Base-by-base conservation (phyloP, 2,329 filamentous ascomycete species). In the Diplodia scrobiculata region DNA sequence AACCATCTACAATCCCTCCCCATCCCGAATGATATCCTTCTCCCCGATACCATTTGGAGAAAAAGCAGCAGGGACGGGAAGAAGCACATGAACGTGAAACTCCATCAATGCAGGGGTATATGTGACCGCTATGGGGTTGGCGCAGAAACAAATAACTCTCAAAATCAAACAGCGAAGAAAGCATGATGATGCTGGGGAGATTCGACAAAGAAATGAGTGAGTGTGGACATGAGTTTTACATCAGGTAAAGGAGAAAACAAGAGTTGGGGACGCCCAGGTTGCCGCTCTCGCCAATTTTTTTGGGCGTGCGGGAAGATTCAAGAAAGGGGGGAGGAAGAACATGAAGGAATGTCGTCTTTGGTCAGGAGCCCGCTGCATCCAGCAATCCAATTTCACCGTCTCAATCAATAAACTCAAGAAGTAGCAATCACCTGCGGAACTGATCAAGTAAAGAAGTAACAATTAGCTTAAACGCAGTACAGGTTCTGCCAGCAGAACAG, bases 21-120 rank as follows among this genome's bases (percentile, higher is more conserved):
- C 14, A 27, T 45, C 38, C 38, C 38, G 38, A 41, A 41, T 41
- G 38, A 41, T 41, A 41, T 41, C 38, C 17, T 14, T 45, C 34
- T 25, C 45, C 58, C 41, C 32, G 17, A 25, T 50, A 45, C 17
- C 25, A n/a, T 47, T 19, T 19, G 25, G n/a, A 50, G 2, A 36
- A 62, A 50, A 62, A 58, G 27, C 27, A 27, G 54, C 13, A 50
- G 58, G 45, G 17, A 60, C 14, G 36, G 54, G 38, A 25, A 59
- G 38, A 45, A 62, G 45, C 58, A 62, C 45, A 50, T 45, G 45
- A 50, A 50, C 45, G 58, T 62, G 58, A 62, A 32, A 48, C 58
- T 62, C 58, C 58, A 62, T 62, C 58, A 50, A 62, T 62, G 58
- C 58, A 62, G 58, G 58, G 58, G 58, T 62, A 62, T 62, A 62